phyloP scores from a whole-genome alignment of 2,329 filamentous ascomycete genomes.

The Diaporthe australafricana region DNA sequence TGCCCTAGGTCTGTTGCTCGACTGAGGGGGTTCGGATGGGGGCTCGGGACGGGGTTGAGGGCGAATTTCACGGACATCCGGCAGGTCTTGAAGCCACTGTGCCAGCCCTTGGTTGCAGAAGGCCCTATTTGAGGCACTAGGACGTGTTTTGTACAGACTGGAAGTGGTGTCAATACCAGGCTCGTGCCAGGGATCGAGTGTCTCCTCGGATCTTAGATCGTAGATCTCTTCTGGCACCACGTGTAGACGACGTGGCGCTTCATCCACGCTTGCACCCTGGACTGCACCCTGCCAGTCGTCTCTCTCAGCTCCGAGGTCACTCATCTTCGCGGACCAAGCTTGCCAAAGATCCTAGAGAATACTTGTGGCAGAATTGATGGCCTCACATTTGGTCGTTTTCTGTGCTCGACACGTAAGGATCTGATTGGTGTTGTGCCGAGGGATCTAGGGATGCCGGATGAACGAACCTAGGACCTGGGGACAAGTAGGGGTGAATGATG shows the following conservation, averaged over 20 bases:
- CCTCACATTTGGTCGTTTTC: neutral
- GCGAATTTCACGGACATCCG: neutral
- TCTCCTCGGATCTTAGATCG: neutral
- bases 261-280: neutral
- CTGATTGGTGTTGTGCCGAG: neutral
- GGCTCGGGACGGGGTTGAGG: neutral
- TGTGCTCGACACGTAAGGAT: neutral
- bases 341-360: neutral
- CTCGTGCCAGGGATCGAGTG: constrained; percentile 23
- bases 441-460: too few relatives aligned
- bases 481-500: neutral
- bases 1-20: constrained; percentile 19
- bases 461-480: neutral
- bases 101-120: constrained; percentile 19
- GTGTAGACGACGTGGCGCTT: neutral
- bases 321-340: neutral
- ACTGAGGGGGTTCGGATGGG: neutral
- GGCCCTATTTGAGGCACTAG: neutral
- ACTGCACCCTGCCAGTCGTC: neutral
- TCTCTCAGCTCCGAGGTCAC: neutral
- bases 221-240: constrained; percentile 29
- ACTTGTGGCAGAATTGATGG: neutral
- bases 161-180: constrained; percentile 13
- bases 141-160: constrained; percentile 15
- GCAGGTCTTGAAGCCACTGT: constrained; percentile 23